Evolutionary conservation across 345 rosid genomes (phyloP).

Genomic region (Eucalyptus sp.): DNA sequence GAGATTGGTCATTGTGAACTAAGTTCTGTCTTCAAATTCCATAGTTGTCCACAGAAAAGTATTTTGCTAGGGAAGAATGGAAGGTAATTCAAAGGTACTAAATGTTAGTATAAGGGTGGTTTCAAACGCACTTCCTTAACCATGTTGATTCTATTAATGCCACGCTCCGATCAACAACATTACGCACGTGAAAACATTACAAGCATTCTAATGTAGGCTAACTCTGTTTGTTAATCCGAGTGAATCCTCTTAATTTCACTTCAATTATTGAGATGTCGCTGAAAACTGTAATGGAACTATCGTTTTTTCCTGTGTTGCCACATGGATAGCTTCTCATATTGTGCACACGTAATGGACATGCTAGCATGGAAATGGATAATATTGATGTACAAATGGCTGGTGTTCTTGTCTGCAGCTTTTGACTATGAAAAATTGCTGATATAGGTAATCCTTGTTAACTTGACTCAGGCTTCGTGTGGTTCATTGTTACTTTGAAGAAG

Average conservation of each 20-base stretch:
- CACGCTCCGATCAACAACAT: not conserved
- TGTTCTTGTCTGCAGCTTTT: not conserved
- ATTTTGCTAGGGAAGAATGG: not conserved
- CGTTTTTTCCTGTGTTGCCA: not conserved
- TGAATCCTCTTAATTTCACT: not conserved
- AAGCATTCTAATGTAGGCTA: not conserved
- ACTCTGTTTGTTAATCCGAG: not conserved
- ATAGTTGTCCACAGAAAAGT: not conserved
- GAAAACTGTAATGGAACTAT: not conserved
- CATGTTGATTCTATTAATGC: not conserved
- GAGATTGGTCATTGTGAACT: not conserved
- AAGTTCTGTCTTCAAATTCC: not conserved
- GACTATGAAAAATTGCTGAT: not conserved
- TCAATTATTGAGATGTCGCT: not conserved
- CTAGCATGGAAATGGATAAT: not conserved
- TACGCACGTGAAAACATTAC: not conserved
- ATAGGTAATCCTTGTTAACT: not conserved
- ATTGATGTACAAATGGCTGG: not conserved
- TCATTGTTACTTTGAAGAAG: conserved; percentile 91
- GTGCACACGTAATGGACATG: not conserved
- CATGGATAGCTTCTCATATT: not conserved
- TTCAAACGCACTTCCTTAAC: not conserved
- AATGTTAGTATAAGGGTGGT: not conserved
- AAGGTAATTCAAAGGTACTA: not conserved
- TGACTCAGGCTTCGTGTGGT: conserved; percentile 90